These are phyloP conservation scores for Erucastrum elatum DNA, from an alignment of 345 rosid genomes.

Conservation along the genomic window DNA sequence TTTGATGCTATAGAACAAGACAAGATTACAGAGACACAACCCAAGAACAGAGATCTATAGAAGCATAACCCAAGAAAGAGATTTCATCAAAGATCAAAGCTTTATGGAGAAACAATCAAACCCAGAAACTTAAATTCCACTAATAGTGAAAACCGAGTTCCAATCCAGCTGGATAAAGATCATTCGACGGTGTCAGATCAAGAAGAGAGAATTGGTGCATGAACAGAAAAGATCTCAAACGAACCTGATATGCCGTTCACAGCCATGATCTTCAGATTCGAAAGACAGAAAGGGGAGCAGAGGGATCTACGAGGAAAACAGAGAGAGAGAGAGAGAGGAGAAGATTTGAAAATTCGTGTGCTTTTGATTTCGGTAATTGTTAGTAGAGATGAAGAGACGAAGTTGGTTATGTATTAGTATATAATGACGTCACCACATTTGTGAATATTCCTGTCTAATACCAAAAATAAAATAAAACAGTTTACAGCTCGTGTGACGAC, in stretches of 20 bases:
- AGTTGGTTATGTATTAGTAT: slow-evolving; percentile 35
- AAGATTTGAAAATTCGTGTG: slow-evolving; percentile 12
- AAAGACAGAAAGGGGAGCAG: slow-evolving; percentile 15
- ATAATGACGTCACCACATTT: slow-evolving; percentile 21
- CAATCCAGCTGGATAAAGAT: slow-evolving; percentile 10
- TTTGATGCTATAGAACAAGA: not conserved
- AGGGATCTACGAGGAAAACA: slow-evolving; percentile 26
- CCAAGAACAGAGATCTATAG: slow-evolving; percentile 26
- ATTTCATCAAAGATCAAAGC: slow-evolving; percentile 30
- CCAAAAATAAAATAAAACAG: not conserved
- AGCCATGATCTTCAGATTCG: slow-evolving; percentile 45
- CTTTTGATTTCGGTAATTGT: slow-evolving; percentile 2
- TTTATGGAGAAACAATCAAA: slow-evolving; percentile 22
- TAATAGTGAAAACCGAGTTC: slow-evolving; percentile 8
- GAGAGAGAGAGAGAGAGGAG: not conserved
- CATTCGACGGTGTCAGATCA: slow-evolving; percentile 11
- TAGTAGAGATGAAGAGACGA: slow-evolving; percentile 34
- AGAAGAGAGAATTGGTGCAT: slow-evolving; percentile 15
- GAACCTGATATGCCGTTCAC: slow-evolving; percentile 45
- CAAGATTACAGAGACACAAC: not conserved
- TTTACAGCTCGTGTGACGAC: slow-evolving; percentile 21
- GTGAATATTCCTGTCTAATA: not conserved
- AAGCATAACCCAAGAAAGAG: slow-evolving; percentile 17
- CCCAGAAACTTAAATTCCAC: slow-evolving; percentile 24
- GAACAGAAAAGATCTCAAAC: slow-evolving; percentile 10